Evolutionary conservation across 495 filamentous ascomycete species (phyloP).

Genomic region (Cladorrhinum samala): DNA sequence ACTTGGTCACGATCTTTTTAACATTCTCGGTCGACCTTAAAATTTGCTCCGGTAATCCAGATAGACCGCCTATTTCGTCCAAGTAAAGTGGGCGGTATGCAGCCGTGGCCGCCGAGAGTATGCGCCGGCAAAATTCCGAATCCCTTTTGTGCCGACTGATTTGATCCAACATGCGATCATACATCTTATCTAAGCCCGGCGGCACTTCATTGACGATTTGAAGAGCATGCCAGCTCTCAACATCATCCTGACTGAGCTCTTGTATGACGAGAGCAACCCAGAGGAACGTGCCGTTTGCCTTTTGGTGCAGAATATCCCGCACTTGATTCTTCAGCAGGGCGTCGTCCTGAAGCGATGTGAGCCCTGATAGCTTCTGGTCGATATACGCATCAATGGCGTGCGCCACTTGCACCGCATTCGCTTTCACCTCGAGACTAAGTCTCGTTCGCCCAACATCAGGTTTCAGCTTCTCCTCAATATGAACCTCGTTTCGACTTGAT

Average conservation of each 20-base stretch:
- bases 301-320: not conserved
- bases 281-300: constrained; percentile 25
- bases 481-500: constrained; percentile 15
- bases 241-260: constrained; percentile 12
- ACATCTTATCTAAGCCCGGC: constrained; percentile 14
- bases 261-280: constrained; percentile 22
- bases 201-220: constrained; percentile 15
- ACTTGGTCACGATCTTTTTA: constrained; percentile 13
- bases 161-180: constrained; percentile 21
- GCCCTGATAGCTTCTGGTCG: constrained; percentile 22
- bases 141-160: constrained; percentile 2
- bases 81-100: constrained; percentile 19
- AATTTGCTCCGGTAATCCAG: constrained; percentile 1
- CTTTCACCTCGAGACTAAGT: constrained; percentile 31
- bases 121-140: constrained; percentile 10
- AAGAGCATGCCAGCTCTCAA: constrained; percentile 7
- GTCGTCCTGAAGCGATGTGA: constrained; percentile 10
- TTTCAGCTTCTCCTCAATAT: constrained; percentile 30
- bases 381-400: constrained; percentile 29
- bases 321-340: not conserved
- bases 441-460: constrained; percentile 8
- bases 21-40: not conserved
- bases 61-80: constrained; percentile 15
- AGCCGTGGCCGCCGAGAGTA: constrained; percentile 11
- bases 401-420: constrained; percentile 10